phyloP scores from a whole-genome alignment of 805 yeast species.

The Isabelozyma gotoi region DNA sequence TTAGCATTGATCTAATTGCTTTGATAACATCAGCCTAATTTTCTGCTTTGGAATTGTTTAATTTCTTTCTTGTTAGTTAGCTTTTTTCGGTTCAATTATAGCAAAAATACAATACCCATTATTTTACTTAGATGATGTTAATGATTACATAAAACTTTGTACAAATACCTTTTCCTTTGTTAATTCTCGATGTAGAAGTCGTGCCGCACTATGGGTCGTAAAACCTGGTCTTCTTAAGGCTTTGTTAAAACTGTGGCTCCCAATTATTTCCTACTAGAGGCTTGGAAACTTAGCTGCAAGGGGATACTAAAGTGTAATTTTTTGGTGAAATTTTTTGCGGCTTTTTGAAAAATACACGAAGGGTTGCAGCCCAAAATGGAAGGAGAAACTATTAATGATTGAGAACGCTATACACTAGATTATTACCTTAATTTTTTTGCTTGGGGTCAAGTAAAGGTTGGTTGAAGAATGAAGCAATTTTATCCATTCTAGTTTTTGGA shows the following conservation, averaged over 20 bases:
- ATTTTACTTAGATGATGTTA: not conserved
- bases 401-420: not conserved
- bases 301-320: too few species aligned
- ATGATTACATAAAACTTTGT: not conserved
- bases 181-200: not conserved
- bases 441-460: conserved; percentile 3
- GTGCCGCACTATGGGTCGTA: too few species aligned
- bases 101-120: not conserved
- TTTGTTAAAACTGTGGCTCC: not conserved
- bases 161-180: not conserved
- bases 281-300: not conserved
- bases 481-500: conserved; percentile 9
- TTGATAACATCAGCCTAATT: not conserved
- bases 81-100: not conserved
- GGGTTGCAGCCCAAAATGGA: not conserved
- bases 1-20: not conserved
- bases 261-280: not conserved
- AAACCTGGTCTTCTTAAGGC: too few species aligned
- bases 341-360: not conserved
- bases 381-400: not conserved
- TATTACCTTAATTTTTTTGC: not conserved
- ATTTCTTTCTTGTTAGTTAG: not conserved
- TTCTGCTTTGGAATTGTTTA: not conserved
- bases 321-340: not conserved
- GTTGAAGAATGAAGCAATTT: conserved; percentile 12